Conservation (phyloP, 78 protist genomes). For the Pigoraptor vietnamica region DNA sequence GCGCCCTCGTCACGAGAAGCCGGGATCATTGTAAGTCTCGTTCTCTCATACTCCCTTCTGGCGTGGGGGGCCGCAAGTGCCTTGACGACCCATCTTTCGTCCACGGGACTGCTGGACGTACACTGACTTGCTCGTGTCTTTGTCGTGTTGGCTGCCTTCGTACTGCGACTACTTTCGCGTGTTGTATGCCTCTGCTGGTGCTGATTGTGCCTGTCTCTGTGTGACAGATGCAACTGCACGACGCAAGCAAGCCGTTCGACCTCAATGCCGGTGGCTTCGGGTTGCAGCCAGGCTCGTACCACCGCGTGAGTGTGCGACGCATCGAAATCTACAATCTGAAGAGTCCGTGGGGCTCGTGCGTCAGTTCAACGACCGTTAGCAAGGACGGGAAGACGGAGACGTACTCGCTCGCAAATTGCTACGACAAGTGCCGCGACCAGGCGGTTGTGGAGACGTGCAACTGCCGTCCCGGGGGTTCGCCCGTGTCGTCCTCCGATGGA, state of each 20-base stretch:
- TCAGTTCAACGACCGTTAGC: not conserved
- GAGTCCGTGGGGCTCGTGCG: not conserved
- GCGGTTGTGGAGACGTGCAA: not conserved
- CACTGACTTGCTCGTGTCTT: no score
- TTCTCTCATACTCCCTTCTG: no score
- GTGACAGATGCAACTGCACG: not conserved
- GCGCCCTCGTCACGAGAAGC: not conserved
- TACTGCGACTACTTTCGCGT: no score
- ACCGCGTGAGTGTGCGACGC: not conserved
- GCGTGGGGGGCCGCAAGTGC: no score
- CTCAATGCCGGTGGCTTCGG: not conserved
- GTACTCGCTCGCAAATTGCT: not conserved
- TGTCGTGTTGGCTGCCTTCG: no score
- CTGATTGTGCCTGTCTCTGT: not conserved
- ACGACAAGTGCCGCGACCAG: not conserved
- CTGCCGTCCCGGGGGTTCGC: not conserved
- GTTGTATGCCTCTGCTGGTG: no score
- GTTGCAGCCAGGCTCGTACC: not conserved
- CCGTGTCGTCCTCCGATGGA: not conserved
- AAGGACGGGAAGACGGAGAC: not conserved
- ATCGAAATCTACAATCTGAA: not conserved
- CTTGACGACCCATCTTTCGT: no score
- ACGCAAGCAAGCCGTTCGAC: not conserved
- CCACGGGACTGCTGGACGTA: no score
- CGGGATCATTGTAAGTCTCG: not conserved